phyloP scores from a whole-genome alignment of 768 basidiomycete species.

The Xerocomus potaroensis region DNA sequence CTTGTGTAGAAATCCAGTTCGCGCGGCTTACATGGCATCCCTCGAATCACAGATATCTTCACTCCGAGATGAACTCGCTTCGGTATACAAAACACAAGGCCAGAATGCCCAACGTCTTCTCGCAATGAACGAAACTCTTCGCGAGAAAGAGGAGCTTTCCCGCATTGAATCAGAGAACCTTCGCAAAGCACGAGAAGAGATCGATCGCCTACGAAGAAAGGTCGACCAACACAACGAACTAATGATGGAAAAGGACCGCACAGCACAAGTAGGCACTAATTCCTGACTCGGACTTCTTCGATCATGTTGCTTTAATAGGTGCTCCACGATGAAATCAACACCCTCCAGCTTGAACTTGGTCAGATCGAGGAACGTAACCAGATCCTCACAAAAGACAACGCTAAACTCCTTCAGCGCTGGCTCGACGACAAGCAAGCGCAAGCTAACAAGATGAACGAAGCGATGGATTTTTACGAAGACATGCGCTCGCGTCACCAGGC shows the following conservation, averaged over 20 bases:
- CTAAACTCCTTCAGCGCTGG: slow-evolving; percentile 93
- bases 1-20: slow-evolving; percentile 67
- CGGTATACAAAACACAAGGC: slow-evolving; percentile 93
- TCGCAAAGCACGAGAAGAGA: slow-evolving; percentile 72
- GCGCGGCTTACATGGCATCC: slow-evolving; percentile 83
- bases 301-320: slow-evolving; percentile 47
- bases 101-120: slow-evolving; percentile 93
- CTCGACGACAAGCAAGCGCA: slow-evolving; percentile 91
- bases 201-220: slow-evolving; percentile 62
- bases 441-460: slow-evolving; percentile 94
- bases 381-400: slow-evolving; percentile 88
- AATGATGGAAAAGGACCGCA: slow-evolving; percentile 84
- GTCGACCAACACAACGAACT: slow-evolving; percentile 82
- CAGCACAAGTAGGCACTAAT: slow-evolving; percentile 65
- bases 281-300: background rate
- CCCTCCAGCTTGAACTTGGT: slow-evolving; percentile 84
- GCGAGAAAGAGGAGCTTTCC: slow-evolving; percentile 87
- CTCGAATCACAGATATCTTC: slow-evolving; percentile 93
- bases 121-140: slow-evolving; percentile 90
- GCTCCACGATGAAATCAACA: slow-evolving; percentile 91
- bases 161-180: slow-evolving; percentile 79
- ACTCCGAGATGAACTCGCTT: slow-evolving; percentile 87
- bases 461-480: slow-evolving; percentile 84
- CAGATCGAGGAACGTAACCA: slow-evolving; percentile 87
- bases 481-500: slow-evolving; percentile 73